Base-by-base conservation (phyloP, 2,329 filamentous ascomycete species). In the Aspergillus pseudonomiae region DNA sequence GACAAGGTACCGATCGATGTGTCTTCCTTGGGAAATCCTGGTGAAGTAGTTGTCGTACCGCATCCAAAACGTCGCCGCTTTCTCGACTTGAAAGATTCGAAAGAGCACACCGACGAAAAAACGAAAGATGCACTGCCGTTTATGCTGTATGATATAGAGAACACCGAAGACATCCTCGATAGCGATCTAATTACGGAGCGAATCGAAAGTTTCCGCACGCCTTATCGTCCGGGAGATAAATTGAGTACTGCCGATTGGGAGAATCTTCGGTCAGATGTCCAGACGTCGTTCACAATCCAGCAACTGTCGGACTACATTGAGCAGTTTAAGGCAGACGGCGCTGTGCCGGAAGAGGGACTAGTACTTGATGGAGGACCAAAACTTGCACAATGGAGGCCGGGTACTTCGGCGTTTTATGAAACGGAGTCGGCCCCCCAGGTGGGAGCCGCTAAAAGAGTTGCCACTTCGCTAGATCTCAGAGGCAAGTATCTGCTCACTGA, bases 11-110 rank as follows among this genome's bases (percentile, higher is more conserved):
- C 70, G 9, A 72, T 80, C 10, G 72, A 71, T 39, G 73, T 78
- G 32, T 67, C 74, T 43, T 63, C 75, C 1, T 65, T 80, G 10
- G 79, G 79, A 32, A 70, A 76, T 56, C 77, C 77, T 1, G 77
- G 73, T 3, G 71, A 79, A 57, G 73, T 80, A 6, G 65, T 80
- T 30, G 69, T 80, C 28, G 68, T 80, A 10, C 68, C 70, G 45
- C 63, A 72, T 24, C 65, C 61, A 56, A 62, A 69, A 57, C 73
- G 71, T 34, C 68, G 70, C 32, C 65, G 65, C 32, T 62, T 21
- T n/a, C n/a, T 14, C 28, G 6, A 41, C n/a, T n/a, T 30, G 19
- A 11, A 32, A 39, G 4, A 39, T 28, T 36, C 30, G 16, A 26
- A 59, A 54, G 28, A 26, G 60, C 45, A 12, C 54, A 36, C 63